Evolutionary conservation across 768 basidiomycete species (phyloP).

Genomic region (Russula foetens): DNA sequence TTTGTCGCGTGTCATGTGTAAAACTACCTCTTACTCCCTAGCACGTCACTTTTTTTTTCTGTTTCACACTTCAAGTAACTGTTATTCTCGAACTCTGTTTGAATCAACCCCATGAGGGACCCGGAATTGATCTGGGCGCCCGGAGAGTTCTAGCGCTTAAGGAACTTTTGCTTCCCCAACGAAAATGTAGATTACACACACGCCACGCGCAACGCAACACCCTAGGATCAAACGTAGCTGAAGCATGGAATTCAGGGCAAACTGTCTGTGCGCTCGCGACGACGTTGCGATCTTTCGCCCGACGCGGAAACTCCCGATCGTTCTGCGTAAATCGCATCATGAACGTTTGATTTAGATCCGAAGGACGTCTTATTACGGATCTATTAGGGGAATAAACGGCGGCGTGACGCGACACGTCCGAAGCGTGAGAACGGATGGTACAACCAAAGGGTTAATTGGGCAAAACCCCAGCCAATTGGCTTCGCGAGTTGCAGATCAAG

Average conservation of each 20-base stretch:
- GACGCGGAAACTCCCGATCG: conserved; percentile 6
- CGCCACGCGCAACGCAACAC: conserved; percentile 3
- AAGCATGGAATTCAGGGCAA: conserved; percentile 9
- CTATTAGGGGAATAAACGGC: conserved; percentile 5
- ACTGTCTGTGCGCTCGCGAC: not conserved
- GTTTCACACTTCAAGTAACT: conserved; percentile 10
- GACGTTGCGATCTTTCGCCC: not conserved
- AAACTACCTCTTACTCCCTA: conserved; percentile 5
- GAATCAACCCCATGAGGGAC: not conserved
- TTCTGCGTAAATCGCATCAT: conserved; percentile 13
- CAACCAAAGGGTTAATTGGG: no score
- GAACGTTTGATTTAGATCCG: conserved; percentile 12
- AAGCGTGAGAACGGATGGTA: not conserved
- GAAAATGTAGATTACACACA: not conserved
- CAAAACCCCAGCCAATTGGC: no score
- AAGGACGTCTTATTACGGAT: not conserved
- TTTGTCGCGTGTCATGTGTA: conserved; percentile 14
- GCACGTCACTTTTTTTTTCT: conserved; percentile 5
- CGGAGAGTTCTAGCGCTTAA: conserved; percentile 2
- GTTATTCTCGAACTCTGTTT: conserved; percentile 13
- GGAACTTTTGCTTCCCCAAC: not conserved
- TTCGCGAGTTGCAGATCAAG: not conserved
- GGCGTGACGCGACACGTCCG: conserved; percentile 2
- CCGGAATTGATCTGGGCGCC: not conserved
- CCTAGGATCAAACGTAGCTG: conserved; percentile 13